Base-by-base conservation (phyloP, 345 rosid genomes). In the Hibiscus tridactylites region DNA sequence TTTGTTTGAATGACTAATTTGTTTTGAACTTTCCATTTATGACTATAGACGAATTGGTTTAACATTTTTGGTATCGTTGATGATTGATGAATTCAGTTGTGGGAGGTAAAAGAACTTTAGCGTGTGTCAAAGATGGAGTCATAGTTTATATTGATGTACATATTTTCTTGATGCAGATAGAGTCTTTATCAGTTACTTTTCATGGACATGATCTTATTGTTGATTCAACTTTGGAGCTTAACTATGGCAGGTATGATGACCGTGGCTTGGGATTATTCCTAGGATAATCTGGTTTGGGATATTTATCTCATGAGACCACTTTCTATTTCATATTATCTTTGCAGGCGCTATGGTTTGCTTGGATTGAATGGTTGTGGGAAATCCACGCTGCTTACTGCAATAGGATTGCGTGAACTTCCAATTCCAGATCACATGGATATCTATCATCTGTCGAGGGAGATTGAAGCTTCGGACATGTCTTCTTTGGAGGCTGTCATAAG, bases 331-430 rank as follows among this genome's bases (percentile, higher is more conserved):
- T 72, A 29, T 24, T 70, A 3, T 72, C 28, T 26, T 17, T 76
- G 21, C 75, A 86, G 99, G 67, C 98, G 99, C 35, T 92, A 96
- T 76, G 99, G 99, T 17, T 86, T 96, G 53, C 97, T 96, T 74
- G 99, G 99, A 69, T 78, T 96, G 64, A 96, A 92, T 79, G 99
- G 99, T 26, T 92, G 99, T 81, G 99, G 99, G 7, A 92, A 96
- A 81, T 92, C 97, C 19, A 96, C 99, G 0, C 90, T 96, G 35
- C 84, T 92, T 58, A 83, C 97, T 49, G 89, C 98, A 6, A 87
- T 96, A 60, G 99, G 98, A 15, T 82, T 77, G 60, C 84, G 93
- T 54, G 99, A 92, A 80, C 82, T 92, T 5, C 99, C 99, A 1
- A 92, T 96, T 78, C 99, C 99, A 0, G 97, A 96, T 0, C 96